A percentile compares a stretch with the other conserved stretches of the same genome.
Conservation (phyloP, 192 early-diverging fungal species). For the Pilaira anomala region DNA sequence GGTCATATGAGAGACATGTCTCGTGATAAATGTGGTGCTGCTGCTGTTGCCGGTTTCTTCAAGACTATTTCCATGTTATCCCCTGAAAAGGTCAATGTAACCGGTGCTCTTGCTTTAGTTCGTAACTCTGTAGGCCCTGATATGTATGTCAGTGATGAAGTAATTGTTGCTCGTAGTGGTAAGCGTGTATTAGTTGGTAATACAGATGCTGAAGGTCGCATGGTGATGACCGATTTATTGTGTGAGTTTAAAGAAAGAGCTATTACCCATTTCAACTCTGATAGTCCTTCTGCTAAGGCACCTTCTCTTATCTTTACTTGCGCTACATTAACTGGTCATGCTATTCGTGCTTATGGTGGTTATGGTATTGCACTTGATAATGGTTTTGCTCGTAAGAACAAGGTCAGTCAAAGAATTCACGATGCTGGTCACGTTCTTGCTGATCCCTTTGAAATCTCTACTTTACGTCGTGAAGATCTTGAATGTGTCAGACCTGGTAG, state of each 20-base stretch:
- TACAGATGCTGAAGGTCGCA: conserved; percentile 89
- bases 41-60: conserved; percentile 78
- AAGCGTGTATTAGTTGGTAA: conserved; percentile 76
- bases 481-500: conserved; percentile 59
- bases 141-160: conserved; percentile 79
- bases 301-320: conserved; percentile 70
- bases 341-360: conserved; percentile 70
- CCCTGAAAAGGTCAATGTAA: conserved; percentile 66
- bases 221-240: conserved; percentile 82
- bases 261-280: conserved; percentile 52
- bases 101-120: conserved; percentile 72
- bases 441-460: conserved; percentile 81
- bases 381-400: conserved; percentile 64
- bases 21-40: conserved; percentile 88
- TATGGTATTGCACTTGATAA: conserved; percentile 79
- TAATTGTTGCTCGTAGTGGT: conserved; percentile 74
- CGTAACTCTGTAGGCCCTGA: conserved; percentile 82
- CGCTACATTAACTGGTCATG: conserved; percentile 86
- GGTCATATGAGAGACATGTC: conserved; percentile 86
- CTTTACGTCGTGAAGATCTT: conserved; percentile 77
- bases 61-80: conserved; percentile 63
- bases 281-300: conserved; percentile 37
- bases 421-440: conserved; percentile 66
- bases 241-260: conserved; percentile 71
- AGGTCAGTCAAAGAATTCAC: conserved; percentile 58